These are phyloP conservation scores for Gautieria morchelliformis DNA, from an alignment of 768 basidiomycete genomes.

Conservation along the genomic window DNA sequence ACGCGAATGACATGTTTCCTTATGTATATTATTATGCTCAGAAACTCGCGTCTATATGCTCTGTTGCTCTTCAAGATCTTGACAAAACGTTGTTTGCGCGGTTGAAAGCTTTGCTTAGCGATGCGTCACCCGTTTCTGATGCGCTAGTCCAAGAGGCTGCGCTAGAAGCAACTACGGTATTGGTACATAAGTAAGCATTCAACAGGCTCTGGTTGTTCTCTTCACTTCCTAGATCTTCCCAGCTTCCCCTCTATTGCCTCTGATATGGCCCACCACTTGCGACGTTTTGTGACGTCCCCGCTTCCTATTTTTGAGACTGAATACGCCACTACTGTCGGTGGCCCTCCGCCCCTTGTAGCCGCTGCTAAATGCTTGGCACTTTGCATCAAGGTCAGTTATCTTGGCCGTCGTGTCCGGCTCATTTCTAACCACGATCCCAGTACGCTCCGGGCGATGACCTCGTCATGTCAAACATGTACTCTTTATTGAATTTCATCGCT, in stretches of 20 bases:
- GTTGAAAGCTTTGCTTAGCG: conserved; percentile 67
- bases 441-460: conserved; percentile 75
- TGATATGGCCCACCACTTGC: conserved; percentile 65
- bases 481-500: conserved; percentile 85
- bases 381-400: conserved; percentile 63
- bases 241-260: conserved; percentile 79
- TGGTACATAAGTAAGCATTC: conserved; percentile 65
- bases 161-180: conserved; percentile 70
- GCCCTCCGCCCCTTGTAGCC: conserved; percentile 70
- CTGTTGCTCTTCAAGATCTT: conserved; percentile 56
- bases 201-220: background rate
- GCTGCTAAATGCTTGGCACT: conserved; percentile 86
- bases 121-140: conserved; percentile 72
- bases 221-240: background rate
- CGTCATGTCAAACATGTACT: conserved; percentile 93
- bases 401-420: background rate
- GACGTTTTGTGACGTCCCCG: conserved; percentile 83
- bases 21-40: conserved; percentile 20
- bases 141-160: conserved; percentile 85
- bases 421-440: background rate
- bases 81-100: conserved; percentile 61
- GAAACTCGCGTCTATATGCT: conserved; percentile 84
- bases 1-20: background rate
- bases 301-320: conserved; percentile 82
- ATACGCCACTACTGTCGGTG: conserved; percentile 61